Evolutionary conservation across 257 asterid genomes (phyloP), one percentile per base, ranked within the genome.

Genomic region (Datura wrightii): DNA sequence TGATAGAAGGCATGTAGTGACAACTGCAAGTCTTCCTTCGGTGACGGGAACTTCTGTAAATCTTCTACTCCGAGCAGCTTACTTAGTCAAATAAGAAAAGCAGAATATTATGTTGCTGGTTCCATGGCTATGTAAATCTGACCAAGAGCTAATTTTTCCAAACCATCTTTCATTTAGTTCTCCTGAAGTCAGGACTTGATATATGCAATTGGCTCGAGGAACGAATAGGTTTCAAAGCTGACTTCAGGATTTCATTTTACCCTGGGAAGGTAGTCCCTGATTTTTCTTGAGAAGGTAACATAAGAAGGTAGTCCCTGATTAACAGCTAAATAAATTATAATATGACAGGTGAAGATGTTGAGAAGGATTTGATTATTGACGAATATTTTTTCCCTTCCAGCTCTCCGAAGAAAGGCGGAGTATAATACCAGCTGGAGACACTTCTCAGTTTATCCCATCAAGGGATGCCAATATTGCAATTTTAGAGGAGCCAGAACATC

Each of bases 11-110:
- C 93, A 94, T 70, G 96, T 93, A 36, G 97, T 95, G 71, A 95
- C 98, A 69, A 95, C 95, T 7, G 99, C 97, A 81, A 94, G 98
- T 88, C 99, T 97, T 87, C 98, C 99, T 84, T 97, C 96, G 94
- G 93, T 97, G 97, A 95, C 98, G 3, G 97, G 97, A 86, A 95
- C 98, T 70, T 95, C 99, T 86, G 94, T 97, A 74, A 94, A 95
- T 87, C 98, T 98, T 34, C 92, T 97, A 83, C 95, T 94, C 87
- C 91, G 98, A 70, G 98, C 99, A 16, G 99, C 99, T 11, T 94
- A 93, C 89, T 86, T 94, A 86, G 97, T 98, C 79, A 91, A 94
- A 84, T 89, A 97, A 80, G 92, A 90, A 55, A 82, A 94, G 83
- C 98, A 94, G 89, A 91, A 95, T 84, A 94, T 95, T 85, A 93